Evolutionary conservation across 139 green algal genomes (phyloP), one percentile per base, ranked within the genome.

Genomic region (Nannochloris sp.): DNA sequence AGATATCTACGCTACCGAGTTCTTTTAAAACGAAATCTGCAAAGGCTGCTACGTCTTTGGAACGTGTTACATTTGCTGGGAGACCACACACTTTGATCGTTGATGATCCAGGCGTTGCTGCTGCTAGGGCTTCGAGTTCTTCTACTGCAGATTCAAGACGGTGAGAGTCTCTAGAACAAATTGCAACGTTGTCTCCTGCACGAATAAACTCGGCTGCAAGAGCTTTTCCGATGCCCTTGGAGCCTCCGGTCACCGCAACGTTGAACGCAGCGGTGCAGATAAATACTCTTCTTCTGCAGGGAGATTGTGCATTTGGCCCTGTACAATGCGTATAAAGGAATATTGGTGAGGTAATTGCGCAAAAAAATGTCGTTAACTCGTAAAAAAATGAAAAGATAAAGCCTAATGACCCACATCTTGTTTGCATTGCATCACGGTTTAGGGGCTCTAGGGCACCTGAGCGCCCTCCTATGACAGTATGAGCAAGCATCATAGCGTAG

Each of bases 201-300:
- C 29, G 23, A 7, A 80, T n/a, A 76, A 97, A 97, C 45, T 89
- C 76, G 35, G 78, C 71, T 0, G 89, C 90, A 54, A 97, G 65
- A 0, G 87, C 89, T 2, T 81, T 76, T 0, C 90, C 90, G 25
- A 97, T 71, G 24, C 88, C 87, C 56, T 85, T 85, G 29, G 71
- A 74, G 48, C 35, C 47, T 12, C 78, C 78, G 9, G 78, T 85
- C 34, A 85, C 77, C 4, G 83, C 71, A 0, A 85, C 67, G 48
- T 84, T 84, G 60, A 60, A 84, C 4, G 63, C 70, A n/a, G n/a
- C n/a, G n/a, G n/a, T n/a, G n/a, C n/a, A n/a, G n/a, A n/a, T n/a
- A n/a, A n/a, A n/a, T n/a, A n/a, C n/a, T n/a, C n/a, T n/a, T n/a
- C n/a, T n/a, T n/a, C n/a, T n/a, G n/a, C n/a, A n/a, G n/a, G n/a